phyloP scores from a whole-genome alignment of 2,329 filamentous ascomycete species.

The Fusarium haematococcum region DNA sequence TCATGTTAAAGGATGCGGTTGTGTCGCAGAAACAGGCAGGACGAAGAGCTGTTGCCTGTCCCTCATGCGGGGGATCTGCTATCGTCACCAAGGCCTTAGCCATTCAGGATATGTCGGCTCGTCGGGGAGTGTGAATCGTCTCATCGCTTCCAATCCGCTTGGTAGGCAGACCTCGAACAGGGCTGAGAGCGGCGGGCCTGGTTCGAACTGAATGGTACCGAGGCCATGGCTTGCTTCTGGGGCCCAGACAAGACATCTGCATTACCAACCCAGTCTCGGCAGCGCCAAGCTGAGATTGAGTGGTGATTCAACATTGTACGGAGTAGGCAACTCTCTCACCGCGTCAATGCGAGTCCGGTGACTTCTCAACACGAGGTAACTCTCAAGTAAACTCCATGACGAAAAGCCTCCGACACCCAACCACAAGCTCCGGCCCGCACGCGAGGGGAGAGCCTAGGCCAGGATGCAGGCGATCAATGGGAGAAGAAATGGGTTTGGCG shows the following conservation, averaged over 20 bases:
- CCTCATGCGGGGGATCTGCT: constrained; percentile 5
- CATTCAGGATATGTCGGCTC: neutral
- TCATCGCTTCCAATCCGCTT: neutral
- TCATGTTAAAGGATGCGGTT: constrained; percentile 2
- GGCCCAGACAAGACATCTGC: constrained; percentile 3
- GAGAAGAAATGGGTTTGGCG: constrained; percentile 2
- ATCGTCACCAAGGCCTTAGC: neutral
- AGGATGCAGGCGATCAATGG: neutral
- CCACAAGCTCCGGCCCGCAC: neutral
- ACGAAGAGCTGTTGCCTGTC: neutral
- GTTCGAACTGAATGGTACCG: neutral
- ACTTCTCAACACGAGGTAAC: constrained; percentile 19
- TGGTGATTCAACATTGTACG: constrained; percentile 26
- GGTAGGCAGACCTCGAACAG: neutral
- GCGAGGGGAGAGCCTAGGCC: neutral
- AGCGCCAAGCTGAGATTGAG: neutral
- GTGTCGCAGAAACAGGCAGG: neutral
- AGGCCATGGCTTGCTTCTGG: constrained; percentile 12
- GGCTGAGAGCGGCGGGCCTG: constrained; percentile 1
- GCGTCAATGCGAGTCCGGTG: constrained; percentile 21
- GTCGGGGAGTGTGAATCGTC: neutral
- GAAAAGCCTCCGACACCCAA: neutral
- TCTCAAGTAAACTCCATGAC: neutral
- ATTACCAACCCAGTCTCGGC: constrained; percentile 3
- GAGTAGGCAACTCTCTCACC: neutral